Evolutionary conservation across 176 grass and related monocot species (phyloP).

Genomic region (Oryza punctata): DNA sequence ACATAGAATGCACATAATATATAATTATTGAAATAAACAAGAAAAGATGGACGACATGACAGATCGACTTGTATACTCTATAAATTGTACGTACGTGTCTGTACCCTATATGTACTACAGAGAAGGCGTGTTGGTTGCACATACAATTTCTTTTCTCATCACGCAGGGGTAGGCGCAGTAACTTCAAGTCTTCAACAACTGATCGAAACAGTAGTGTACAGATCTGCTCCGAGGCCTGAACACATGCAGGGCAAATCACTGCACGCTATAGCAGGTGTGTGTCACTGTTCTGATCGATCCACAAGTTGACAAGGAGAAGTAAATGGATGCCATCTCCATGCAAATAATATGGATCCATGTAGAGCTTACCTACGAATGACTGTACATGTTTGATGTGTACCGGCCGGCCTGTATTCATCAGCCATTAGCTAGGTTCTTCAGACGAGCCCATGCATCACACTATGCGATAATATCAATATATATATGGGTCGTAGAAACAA

Average conservation of each 20-base stretch:
- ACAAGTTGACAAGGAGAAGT: background rate
- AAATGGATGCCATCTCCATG: background rate
- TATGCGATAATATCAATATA: too few species aligned
- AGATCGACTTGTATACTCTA: too few species aligned
- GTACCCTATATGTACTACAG: too few species aligned
- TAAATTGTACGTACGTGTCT: too few species aligned
- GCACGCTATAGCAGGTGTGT: background rate
- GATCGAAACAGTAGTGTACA: background rate
- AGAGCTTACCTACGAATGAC: background rate
- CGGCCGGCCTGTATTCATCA: too few species aligned
- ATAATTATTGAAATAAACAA: too few species aligned
- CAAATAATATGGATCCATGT: background rate
- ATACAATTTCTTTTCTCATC: background rate
- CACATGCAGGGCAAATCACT: background rate
- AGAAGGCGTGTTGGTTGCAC: background rate
- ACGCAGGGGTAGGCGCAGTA: background rate
- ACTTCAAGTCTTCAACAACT: background rate
- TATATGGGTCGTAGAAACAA: too few species aligned
- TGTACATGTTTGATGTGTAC: background rate
- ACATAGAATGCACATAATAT: too few species aligned
- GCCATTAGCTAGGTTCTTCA: too few species aligned
- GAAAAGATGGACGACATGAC: too few species aligned
- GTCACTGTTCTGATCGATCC: background rate
- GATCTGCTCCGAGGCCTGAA: background rate
- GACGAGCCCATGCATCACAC: too few species aligned